phyloP scores from a whole-genome alignment of 176 grass and related monocot species.

The Bothriochloa decipiens region DNA sequence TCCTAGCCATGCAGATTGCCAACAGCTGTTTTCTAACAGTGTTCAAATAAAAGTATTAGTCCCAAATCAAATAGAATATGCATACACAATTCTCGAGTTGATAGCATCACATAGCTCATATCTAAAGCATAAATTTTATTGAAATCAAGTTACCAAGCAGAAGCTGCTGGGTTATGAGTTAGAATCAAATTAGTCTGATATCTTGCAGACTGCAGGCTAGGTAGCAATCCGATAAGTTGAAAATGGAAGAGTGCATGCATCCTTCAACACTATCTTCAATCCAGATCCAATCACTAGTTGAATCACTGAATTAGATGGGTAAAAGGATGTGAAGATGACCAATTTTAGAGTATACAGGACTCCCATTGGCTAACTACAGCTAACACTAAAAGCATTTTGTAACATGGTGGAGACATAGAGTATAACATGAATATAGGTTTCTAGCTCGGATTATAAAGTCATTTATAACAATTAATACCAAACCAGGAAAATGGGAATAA shows the following conservation, averaged over 20 bases:
- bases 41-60: neutral
- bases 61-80: neutral
- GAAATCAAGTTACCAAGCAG: neutral
- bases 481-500: neutral
- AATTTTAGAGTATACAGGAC: neutral
- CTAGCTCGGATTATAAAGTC: neutral
- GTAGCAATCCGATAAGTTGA: neutral
- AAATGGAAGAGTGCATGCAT: neutral
- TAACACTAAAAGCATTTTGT: neutral
- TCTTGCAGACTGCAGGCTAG: neutral
- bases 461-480: neutral
- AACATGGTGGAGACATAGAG: neutral
- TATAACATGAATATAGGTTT: neutral
- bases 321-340: neutral
- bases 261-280: neutral
- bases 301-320: neutral
- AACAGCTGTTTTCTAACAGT: neutral
- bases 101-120: neutral
- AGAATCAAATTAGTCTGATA: neutral
- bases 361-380: neutral
- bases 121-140: neutral
- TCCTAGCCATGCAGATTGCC: neutral
- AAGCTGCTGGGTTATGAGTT: neutral
- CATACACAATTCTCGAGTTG: neutral
- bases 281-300: neutral